Percentiles rank a stretch among this genome's conserved stretches.
These are phyloP conservation scores for Xylaria sp. DNA, from an alignment of 2,329 filamentous ascomycete genomes.

Conservation along the genomic window DNA sequence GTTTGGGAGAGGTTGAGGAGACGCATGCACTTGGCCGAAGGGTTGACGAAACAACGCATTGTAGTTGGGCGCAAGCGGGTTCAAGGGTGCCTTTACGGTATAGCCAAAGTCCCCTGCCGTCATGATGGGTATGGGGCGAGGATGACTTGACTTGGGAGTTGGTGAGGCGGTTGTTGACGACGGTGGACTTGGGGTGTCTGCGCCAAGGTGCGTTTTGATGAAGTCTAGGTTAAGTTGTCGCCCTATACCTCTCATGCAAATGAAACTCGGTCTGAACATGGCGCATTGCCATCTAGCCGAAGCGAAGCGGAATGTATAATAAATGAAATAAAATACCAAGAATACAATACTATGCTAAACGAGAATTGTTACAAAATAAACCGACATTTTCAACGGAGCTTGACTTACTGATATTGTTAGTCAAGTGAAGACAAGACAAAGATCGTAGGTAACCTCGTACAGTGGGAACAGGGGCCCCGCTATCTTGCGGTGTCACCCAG, in stretches of 20 bases:
- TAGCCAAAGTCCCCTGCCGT: constrained; percentile 4
- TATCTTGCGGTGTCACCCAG: background rate
- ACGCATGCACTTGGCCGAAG: background rate
- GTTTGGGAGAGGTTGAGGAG: background rate
- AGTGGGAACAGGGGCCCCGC: background rate
- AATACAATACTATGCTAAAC: too few species aligned
- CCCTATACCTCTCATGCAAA: background rate
- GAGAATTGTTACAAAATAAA: too few species aligned
- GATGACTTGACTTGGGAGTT: background rate
- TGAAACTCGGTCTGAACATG: background rate
- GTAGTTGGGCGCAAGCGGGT: constrained; percentile 4
- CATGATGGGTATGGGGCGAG: constrained; percentile 14
- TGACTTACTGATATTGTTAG: too few species aligned
- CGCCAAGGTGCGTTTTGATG: too few species aligned
- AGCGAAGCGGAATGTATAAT: too few species aligned
- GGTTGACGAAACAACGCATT: background rate
- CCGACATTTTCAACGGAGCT: too few species aligned
- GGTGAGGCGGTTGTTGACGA: background rate
- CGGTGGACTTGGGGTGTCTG: background rate
- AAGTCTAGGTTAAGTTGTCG: too few species aligned
- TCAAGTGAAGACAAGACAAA: too few species aligned
- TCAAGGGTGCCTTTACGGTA: background rate
- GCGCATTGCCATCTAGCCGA: too few species aligned
- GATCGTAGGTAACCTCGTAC: background rate
- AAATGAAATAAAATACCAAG: too few species aligned